These are phyloP conservation scores for Vitis rotundifolia DNA, from an alignment of 164 flowering plant genomes.

Conservation along the genomic window DNA sequence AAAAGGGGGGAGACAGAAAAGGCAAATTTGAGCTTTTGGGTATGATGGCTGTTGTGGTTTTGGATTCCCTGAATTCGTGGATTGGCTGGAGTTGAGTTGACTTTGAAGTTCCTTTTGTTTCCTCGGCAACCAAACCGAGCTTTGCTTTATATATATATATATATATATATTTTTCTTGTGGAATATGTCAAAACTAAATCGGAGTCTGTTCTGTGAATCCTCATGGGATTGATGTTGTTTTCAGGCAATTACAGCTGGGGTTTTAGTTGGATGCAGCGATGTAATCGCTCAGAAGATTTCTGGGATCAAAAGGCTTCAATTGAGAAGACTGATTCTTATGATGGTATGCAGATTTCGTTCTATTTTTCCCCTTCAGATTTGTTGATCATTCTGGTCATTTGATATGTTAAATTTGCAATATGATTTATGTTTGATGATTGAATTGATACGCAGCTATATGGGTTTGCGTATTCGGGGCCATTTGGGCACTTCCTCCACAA, in stretches of 20 bases:
- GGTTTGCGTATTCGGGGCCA: conserved; percentile 72
- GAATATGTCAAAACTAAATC: neutral
- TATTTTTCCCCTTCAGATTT: neutral
- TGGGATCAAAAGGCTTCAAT: conserved; percentile 71
- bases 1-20: neutral
- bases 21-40: no score
- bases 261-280: conserved; percentile 71
- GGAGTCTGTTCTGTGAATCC: neutral
- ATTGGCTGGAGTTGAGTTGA: no score
- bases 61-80: no score
- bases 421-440: neutral
- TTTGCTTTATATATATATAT: no score
- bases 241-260: conserved; percentile 78
- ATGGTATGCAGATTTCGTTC: conserved; percentile 40
- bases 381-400: neutral
- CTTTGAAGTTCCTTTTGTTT: no score
- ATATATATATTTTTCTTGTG: neutral
- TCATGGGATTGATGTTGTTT: neutral
- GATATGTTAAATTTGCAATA: neutral
- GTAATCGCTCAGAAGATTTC: conserved; percentile 74
- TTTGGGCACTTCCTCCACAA: conserved; percentile 84
- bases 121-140: no score
- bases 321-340: conserved; percentile 64
- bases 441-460: conserved; percentile 62
- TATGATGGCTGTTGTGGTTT: no score